Evolutionary conservation across 1,139 yeast genomes (phyloP).

Genomic region (Kodamaea arcana): DNA sequence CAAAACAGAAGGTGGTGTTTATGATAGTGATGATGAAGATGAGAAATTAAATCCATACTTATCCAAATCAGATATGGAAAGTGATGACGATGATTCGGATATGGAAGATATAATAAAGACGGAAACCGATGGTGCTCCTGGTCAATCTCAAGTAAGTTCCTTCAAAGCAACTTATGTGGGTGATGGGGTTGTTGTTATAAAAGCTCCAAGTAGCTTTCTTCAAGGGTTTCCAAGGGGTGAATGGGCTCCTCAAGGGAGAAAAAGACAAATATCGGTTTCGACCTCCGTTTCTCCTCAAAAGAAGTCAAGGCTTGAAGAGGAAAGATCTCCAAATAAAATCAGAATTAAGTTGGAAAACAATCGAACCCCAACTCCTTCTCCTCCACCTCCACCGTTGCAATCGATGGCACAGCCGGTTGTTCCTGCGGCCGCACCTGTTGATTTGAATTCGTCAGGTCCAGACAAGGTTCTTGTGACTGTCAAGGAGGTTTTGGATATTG

Average conservation of each 20-base stretch:
- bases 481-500: conserved; percentile 64
- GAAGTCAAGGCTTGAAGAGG: conserved; percentile 34
- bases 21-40: conserved; percentile 87
- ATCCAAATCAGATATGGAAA: conserved; percentile 67
- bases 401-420: not conserved
- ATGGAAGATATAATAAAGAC: conserved; percentile 37
- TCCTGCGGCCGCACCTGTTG: conserved; percentile 12
- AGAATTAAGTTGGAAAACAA: conserved; percentile 12
- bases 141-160: conserved; percentile 12
- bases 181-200: conserved; percentile 65
- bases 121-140: conserved; percentile 29
- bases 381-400: conserved; percentile 3
- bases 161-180: conserved; percentile 49
- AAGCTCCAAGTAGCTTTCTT: conserved; percentile 59
- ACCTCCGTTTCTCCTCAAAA: conserved; percentile 33
- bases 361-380: conserved; percentile 18
- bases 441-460: conserved; percentile 38
- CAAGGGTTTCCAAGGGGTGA: conserved; percentile 72
- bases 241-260: conserved; percentile 72
- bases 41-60: conserved; percentile 68
- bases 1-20: conserved; percentile 84
- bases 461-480: conserved; percentile 53
- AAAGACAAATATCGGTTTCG: conserved; percentile 22
- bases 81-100: conserved; percentile 42
- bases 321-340: conserved; percentile 12